phyloP scores from a whole-genome alignment of 163 green algal species.

The Prototheca wickerhamii region DNA sequence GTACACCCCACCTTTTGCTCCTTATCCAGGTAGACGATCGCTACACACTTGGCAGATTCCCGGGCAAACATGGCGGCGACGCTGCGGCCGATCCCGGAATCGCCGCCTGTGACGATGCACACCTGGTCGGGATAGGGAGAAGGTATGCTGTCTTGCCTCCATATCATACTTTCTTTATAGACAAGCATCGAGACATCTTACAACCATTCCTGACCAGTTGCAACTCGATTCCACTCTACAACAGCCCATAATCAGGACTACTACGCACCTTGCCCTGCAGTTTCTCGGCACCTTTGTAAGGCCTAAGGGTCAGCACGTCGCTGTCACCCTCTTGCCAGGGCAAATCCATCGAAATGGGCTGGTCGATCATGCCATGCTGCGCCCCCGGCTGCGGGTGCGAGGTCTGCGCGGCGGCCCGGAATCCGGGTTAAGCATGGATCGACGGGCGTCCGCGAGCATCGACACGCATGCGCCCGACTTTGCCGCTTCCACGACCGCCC shows the following conservation, averaged over 20 bases:
- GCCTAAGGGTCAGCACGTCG: slow-evolving; percentile 20
- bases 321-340: slow-evolving; percentile 17
- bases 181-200: no score
- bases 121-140: no score
- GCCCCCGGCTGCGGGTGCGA: slow-evolving; percentile 14
- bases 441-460: not conserved
- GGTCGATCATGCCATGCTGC: slow-evolving; percentile 14
- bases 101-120: slow-evolving; percentile 35
- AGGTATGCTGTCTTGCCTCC: no score
- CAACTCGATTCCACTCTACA: no score
- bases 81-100: slow-evolving; percentile 36
- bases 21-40: slow-evolving; percentile 31
- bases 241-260: no score
- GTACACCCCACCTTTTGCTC: slow-evolving; percentile 25
- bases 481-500: not conserved
- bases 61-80: slow-evolving; percentile 28
- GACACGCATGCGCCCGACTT: not conserved
- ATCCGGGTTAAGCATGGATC: not conserved
- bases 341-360: slow-evolving; percentile 11
- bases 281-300: slow-evolving; percentile 26
- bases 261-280: slow-evolving; percentile 17
- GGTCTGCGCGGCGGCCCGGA: not conserved
- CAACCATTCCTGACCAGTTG: no score
- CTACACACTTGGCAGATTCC: slow-evolving; percentile 27
- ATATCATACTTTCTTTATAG: no score